Evolutionary conservation across 345 rosid genomes (phyloP).

Genomic region (Trapa bicornis): DNA sequence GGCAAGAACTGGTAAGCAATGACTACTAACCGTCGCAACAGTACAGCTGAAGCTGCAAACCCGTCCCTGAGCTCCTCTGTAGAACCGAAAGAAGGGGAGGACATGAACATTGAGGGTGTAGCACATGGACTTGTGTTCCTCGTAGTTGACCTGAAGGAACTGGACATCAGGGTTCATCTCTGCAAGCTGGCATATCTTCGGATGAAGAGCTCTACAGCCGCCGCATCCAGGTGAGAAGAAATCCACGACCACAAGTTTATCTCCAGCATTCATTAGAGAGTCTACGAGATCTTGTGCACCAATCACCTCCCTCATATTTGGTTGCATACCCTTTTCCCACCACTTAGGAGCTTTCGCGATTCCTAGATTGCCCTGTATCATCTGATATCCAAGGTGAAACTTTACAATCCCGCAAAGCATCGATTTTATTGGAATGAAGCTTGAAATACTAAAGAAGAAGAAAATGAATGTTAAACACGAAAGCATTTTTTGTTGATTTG

Average conservation of each 20-base stretch:
- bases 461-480: not conserved
- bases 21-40: slow-evolving; percentile 74
- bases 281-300: slow-evolving; percentile 87
- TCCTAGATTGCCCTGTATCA: slow-evolving; percentile 30
- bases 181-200: slow-evolving; percentile 87
- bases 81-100: slow-evolving; percentile 84
- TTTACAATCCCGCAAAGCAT: not conserved
- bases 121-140: slow-evolving; percentile 94
- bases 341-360: slow-evolving; percentile 55
- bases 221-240: slow-evolving; percentile 98
- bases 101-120: slow-evolving; percentile 87
- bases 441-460: no score
- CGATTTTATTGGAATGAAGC: not conserved
- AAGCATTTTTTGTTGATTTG: not conserved
- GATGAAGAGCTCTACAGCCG: slow-evolving; percentile 94
- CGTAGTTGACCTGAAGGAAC: slow-evolving; percentile 83
- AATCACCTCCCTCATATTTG: slow-evolving; percentile 71
- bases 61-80: slow-evolving; percentile 81
- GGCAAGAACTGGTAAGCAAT: not conserved
- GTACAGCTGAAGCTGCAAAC: slow-evolving; percentile 94
- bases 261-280: slow-evolving; percentile 55
- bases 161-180: slow-evolving; percentile 63
- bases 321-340: slow-evolving; percentile 80
- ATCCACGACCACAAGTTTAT: slow-evolving; percentile 69
- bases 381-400: not conserved